These are phyloP conservation scores for Blumeriella jaapii DNA, from an alignment of 2,329 filamentous ascomycete genomes.

Conservation along the genomic window DNA sequence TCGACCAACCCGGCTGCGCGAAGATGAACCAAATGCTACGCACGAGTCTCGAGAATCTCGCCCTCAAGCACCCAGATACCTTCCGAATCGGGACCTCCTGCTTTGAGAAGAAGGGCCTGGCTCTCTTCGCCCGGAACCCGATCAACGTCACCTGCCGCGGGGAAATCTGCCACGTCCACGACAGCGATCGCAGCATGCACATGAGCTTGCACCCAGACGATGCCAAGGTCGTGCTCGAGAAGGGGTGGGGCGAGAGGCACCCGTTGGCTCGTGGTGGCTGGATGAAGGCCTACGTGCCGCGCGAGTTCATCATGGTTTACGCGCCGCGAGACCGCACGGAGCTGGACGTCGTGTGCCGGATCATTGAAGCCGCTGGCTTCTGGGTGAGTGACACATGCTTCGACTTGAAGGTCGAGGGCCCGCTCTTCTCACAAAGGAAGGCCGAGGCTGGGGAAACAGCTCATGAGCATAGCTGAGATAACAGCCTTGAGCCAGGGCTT, in stretches of 20 bases:
- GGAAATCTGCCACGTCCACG: slow-evolving; percentile 75
- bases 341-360: slow-evolving; percentile 51
- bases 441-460: too few relatives aligned
- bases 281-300: slow-evolving; percentile 56
- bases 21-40: slow-evolving; percentile 45
- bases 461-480: too few relatives aligned
- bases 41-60: slow-evolving; percentile 40
- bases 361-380: slow-evolving; percentile 67
- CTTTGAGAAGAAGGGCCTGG: slow-evolving; percentile 72
- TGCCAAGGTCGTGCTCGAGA: slow-evolving; percentile 57
- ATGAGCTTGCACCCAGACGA: slow-evolving; percentile 71
- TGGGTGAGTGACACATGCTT: slow-evolving; percentile 35
- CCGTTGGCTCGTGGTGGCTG: slow-evolving; percentile 56
- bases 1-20: slow-evolving; percentile 49
- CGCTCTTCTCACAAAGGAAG: too few relatives aligned
- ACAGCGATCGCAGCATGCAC: slow-evolving; percentile 66
- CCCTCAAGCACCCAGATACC: slow-evolving; percentile 32
- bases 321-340: slow-evolving; percentile 61
- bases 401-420: slow-evolving; percentile 13
- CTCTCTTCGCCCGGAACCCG: slow-evolving; percentile 56
- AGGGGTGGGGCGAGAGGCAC: slow-evolving; percentile 68
- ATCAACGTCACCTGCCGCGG: slow-evolving; percentile 62
- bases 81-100: slow-evolving; percentile 58
- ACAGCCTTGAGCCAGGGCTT: too few relatives aligned
- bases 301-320: slow-evolving; percentile 73